Conservation (phyloP, 768 basidiomycete genomes). For the Amanita jacksonii region DNA sequence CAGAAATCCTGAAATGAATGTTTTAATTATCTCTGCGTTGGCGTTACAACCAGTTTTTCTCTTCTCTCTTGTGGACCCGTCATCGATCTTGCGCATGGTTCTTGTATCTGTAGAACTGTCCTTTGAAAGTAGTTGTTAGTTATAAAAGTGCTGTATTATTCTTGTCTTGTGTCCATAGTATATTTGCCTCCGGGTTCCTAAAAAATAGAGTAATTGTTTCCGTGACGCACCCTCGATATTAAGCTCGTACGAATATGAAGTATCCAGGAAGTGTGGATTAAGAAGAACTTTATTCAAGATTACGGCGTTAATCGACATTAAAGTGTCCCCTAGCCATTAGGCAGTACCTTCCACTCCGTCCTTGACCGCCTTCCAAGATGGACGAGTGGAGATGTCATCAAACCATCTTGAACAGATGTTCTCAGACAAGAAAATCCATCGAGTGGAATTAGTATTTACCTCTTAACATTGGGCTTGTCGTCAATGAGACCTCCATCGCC, state of each 20-base stretch:
- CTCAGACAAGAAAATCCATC: too few species aligned
- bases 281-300: not conserved
- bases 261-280: too few species aligned
- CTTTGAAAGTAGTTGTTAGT: not conserved
- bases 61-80: not conserved
- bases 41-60: not conserved
- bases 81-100: too few species aligned
- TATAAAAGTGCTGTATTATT: too few species aligned
- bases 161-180: not conserved
- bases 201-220: too few species aligned
- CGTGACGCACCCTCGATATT: too few species aligned
- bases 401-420: too few species aligned
- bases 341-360: too few species aligned
- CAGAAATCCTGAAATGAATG: not conserved
- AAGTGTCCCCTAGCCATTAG: too few species aligned
- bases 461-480: constrained; percentile 32
- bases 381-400: too few species aligned
- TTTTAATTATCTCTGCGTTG: not conserved
- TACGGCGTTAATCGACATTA: not conserved
- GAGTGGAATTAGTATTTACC: constrained; percentile 17
- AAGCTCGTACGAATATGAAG: too few species aligned
- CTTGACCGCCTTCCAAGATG: too few species aligned
- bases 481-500: constrained; percentile 22
- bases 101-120: not conserved
- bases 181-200: not conserved